phyloP scores from a whole-genome alignment of 2,329 filamentous ascomycete genomes.

The Cryphonectria radicalis region DNA sequence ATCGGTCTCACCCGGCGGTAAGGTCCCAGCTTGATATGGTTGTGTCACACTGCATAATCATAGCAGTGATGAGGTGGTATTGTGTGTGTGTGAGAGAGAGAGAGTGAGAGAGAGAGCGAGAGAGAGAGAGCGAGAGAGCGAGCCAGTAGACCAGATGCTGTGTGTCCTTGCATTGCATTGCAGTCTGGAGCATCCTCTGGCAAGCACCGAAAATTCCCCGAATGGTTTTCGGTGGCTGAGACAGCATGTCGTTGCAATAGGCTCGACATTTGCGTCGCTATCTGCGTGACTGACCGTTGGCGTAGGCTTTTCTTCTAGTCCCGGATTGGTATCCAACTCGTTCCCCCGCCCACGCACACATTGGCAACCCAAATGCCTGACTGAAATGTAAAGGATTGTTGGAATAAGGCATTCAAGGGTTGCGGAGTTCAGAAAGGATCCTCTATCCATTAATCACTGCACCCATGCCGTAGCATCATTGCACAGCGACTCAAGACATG shows the following conservation, averaged over 20 bases:
- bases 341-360: slow-evolving; percentile 7
- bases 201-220: background rate
- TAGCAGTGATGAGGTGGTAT: background rate
- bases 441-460: background rate
- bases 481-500: background rate
- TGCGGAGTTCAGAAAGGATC: background rate
- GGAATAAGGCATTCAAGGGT: background rate
- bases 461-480: background rate
- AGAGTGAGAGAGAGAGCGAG: no score
- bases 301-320: slow-evolving; percentile 9
- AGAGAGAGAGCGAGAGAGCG: background rate
- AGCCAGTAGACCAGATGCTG: background rate
- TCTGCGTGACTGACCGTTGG: slow-evolving; percentile 8
- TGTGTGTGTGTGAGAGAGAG: background rate
- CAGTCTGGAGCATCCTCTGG: background rate
- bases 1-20: background rate
- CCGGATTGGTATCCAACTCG: slow-evolving; percentile 15
- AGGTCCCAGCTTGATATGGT: slow-evolving; percentile 5
- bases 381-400: background rate
- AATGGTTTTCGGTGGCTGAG: slow-evolving; percentile 24
- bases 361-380: background rate
- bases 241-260: slow-evolving; percentile 26
- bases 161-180: background rate
- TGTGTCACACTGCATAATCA: slow-evolving; percentile 11
- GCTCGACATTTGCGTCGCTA: slow-evolving; percentile 17